phyloP scores from a whole-genome alignment of 768 basidiomycete genomes.

The Auriscalpium vulgare region DNA sequence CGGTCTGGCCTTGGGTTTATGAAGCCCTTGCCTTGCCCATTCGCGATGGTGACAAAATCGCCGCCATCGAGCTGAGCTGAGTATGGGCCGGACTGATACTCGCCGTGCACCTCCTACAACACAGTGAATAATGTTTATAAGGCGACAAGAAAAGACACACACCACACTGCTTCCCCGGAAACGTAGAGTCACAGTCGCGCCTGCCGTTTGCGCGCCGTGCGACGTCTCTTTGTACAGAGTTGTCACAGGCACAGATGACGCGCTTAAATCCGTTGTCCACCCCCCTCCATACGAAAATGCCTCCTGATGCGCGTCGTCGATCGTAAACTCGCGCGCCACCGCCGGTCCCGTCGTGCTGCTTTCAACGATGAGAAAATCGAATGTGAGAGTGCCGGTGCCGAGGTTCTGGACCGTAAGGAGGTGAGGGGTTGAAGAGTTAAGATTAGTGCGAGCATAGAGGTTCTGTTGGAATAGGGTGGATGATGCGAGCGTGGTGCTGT shows the following conservation, averaged over 20 bases:
- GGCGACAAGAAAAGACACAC: background rate
- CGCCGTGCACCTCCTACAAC: background rate
- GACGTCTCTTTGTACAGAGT: background rate
- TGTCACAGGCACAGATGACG: too few relatives aligned
- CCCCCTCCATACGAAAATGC: background rate
- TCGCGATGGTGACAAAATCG: background rate
- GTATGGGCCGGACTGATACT: background rate
- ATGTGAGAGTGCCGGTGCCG: background rate
- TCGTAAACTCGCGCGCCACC: background rate
- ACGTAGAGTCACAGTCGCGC: background rate
- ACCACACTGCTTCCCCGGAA: background rate
- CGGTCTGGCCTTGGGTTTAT: background rate
- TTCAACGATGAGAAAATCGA: slow-evolving; percentile 1
- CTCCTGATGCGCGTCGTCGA: background rate
- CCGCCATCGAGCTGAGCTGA: background rate
- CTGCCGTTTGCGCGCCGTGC: background rate
- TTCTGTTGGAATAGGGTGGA: background rate
- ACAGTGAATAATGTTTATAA: background rate
- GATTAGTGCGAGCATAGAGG: background rate
- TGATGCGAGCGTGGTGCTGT: background rate
- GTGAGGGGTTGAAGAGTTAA: background rate
- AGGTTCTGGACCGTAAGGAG: background rate
- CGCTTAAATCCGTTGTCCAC: background rate
- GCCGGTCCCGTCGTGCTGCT: background rate
- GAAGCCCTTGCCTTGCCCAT: background rate